A percentile compares a stretch with the other conserved stretches of the same genome.
Evolutionary conservation across 1,284 basidiomycete species (phyloP).

Genomic region (Afroboletus lepidellus): DNA sequence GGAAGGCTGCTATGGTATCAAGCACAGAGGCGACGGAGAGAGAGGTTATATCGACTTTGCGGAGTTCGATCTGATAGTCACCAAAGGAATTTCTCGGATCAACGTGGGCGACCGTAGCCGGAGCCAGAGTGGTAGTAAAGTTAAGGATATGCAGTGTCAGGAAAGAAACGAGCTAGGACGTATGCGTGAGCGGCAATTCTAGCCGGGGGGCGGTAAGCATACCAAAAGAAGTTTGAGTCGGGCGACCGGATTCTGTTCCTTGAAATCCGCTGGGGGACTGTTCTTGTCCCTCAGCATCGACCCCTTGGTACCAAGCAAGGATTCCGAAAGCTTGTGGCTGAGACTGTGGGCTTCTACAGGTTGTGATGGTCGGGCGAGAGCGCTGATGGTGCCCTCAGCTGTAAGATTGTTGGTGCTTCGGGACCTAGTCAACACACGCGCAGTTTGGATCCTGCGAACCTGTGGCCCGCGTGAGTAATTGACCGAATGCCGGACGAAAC

Average conservation of each 20-base stretch:
- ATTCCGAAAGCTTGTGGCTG: slow-evolving; percentile 46
- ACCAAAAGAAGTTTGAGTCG: slow-evolving; percentile 89
- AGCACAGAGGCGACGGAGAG: slow-evolving; percentile 63
- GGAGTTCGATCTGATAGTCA: slow-evolving; percentile 36
- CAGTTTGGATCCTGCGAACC: slow-evolving; percentile 51
- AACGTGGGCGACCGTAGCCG: slow-evolving; percentile 35
- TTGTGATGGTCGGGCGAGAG: slow-evolving; percentile 25
- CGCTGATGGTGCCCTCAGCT: slow-evolving; percentile 33
- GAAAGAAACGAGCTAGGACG: slow-evolving; percentile 74
- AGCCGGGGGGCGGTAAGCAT: slow-evolving; percentile 27
- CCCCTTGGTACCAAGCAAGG: slow-evolving; percentile 67
- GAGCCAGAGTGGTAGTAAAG: slow-evolving; percentile 88
- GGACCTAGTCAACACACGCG: slow-evolving; percentile 42
- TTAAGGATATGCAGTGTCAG: slow-evolving; percentile 89
- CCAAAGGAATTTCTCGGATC: slow-evolving; percentile 25
- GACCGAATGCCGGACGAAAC: background rate
- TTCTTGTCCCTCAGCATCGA: slow-evolving; percentile 45
- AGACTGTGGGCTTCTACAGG: slow-evolving; percentile 28
- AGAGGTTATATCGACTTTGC: slow-evolving; percentile 63
- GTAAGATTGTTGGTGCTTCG: slow-evolving; percentile 33
- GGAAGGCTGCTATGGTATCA: slow-evolving; percentile 50
- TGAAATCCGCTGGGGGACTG: slow-evolving; percentile 27
- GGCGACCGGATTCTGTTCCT: slow-evolving; percentile 69
- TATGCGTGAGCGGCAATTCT: slow-evolving; percentile 10
- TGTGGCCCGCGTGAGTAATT: slow-evolving; percentile 18